Evolutionary conservation across 345 rosid species (phyloP), one percentile per base, ranked within the genome.

Genomic region (Populus euphratica): DNA sequence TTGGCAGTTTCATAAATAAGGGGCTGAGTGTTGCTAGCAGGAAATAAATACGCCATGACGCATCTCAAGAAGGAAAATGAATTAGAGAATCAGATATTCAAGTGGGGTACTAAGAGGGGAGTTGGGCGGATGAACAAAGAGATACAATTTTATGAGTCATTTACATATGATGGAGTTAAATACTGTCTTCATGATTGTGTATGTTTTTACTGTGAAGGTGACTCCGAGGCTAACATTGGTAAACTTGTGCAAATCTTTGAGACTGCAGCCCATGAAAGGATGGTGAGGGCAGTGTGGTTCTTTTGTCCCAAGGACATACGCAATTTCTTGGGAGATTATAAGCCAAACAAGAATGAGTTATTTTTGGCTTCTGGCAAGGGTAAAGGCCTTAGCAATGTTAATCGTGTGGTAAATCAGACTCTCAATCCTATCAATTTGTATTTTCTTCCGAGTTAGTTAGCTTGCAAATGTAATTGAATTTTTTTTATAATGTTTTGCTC

Each of bases 331-430:
- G 81, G 91, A 59, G 81, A 50, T 29, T 85, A 88, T 68, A 73
- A 77, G 80, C 90, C 89, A 17, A 71, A 20, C 13, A 84, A 83
- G 90, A 86, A 90, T 72, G 96, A 88, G 85, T 5, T 91, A 29
- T 87, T 91, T 77, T 83, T 91, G 52, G 92, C 93, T 70, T 84
- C 86, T n/a, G 93, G 95, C 65, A 79, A 81, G 64, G 91, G 77
- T 9, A 2, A 0, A n/a, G 91, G 90, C 35, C 82, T 89, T 80
- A 76, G 56, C 63, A 85, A 83, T 50, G 44, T 79, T 73, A 86
- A 78, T 75, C 68, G 50, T 73, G 78, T 83, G 89, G 93, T 89
- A 79, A 87, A 47, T 86, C 54, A 65, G 17, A 17, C 81, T 65
- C 70, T 69, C 36, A 50, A 63, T 77, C 33, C 18, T 66, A 25